Conservation (phyloP, 129 eudicot genomes). For the Helichrysum umbraculigerum region DNA sequence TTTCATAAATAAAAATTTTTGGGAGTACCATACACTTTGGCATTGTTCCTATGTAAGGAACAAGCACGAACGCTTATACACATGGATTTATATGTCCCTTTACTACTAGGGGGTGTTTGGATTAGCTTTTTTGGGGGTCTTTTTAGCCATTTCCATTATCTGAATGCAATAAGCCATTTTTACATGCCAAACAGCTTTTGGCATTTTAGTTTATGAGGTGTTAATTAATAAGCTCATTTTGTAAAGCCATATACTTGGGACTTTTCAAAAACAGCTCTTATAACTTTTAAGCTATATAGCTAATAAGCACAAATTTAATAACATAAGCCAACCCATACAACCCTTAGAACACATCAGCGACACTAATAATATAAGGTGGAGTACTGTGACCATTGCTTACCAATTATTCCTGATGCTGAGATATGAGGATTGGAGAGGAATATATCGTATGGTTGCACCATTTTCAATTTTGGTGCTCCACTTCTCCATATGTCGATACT, state of each 20-base stretch:
- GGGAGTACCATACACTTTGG: neutral
- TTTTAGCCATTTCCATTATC: neutral
- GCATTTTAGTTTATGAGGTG: neutral
- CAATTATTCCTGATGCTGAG: slow-evolving; percentile 72
- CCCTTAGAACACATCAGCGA: neutral
- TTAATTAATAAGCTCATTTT: neutral
- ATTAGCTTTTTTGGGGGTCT: no score
- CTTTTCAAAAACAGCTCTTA: no score
- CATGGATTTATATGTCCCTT: neutral
- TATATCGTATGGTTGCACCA: slow-evolving; percentile 82
- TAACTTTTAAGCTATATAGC: neutral
- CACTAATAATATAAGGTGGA: neutral
- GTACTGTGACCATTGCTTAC: slow-evolving; percentile 33
- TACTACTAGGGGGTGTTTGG: no score
- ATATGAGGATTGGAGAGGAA: slow-evolving; percentile 80
- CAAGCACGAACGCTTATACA: neutral
- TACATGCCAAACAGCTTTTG: neutral
- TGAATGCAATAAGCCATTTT: neutral
- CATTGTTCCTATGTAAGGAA: neutral
- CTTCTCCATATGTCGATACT: slow-evolving; percentile 81
- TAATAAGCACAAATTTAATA: no score
- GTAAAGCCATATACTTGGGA: neutral
- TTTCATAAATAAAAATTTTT: neutral
- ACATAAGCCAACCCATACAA: neutral
- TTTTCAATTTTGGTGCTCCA: slow-evolving; percentile 56